phyloP scores from a whole-genome alignment of 225 moss, liverwort and hornwort species.

The Straminergon stramineum region DNA sequence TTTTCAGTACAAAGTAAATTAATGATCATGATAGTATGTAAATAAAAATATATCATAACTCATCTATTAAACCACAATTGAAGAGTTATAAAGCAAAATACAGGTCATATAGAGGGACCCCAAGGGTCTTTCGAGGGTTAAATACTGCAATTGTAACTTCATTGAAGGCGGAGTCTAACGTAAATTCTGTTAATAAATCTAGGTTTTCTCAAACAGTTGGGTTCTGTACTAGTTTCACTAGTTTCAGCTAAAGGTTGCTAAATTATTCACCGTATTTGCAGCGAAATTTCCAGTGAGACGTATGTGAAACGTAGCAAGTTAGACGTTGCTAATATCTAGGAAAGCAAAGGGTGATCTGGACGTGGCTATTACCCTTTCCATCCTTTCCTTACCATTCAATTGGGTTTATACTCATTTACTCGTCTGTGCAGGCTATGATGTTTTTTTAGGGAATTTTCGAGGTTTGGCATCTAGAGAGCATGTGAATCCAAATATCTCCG shows the following conservation, averaged over 20 bases:
- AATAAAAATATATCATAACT: too few species aligned
- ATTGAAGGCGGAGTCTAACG: background rate
- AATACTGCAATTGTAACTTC: background rate
- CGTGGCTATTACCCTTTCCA: background rate
- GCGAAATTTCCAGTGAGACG: background rate
- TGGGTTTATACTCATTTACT: background rate
- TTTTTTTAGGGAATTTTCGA: conserved; percentile 89
- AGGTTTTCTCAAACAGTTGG: background rate
- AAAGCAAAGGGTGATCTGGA: background rate
- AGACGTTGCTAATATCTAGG: background rate
- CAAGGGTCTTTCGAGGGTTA: too few species aligned
- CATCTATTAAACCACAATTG: too few species aligned
- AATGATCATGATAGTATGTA: too few species aligned
- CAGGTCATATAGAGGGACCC: too few species aligned
- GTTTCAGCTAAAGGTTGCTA: background rate
- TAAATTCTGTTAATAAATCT: background rate
- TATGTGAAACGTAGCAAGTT: background rate
- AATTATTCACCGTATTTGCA: background rate
- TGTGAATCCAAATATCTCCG: conserved; percentile 61
- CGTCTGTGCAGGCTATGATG: conserved; percentile 76
- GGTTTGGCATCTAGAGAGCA: conserved; percentile 93
- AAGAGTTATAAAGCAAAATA: too few species aligned
- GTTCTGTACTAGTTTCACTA: background rate
- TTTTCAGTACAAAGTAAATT: too few species aligned
- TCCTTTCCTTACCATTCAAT: background rate